Evolutionary conservation across 2,329 filamentous ascomycete species (phyloP), one percentile per base, ranked within the genome.

Genomic region (Aplosporella prunicola): DNA sequence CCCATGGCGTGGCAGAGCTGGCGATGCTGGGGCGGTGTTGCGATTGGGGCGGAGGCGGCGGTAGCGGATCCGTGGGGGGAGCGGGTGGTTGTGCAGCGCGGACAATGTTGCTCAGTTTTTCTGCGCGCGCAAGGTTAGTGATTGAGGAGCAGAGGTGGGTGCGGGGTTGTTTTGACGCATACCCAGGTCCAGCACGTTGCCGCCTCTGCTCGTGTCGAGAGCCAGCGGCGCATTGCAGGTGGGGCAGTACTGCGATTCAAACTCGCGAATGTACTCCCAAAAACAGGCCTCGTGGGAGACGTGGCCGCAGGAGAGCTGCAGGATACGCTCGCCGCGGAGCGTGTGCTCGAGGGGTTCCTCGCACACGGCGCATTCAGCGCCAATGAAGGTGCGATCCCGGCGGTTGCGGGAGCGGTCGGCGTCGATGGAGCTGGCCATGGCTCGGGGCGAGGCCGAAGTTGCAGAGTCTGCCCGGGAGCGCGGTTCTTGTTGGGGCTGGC

Each of bases 211-310:
- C 5, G 87, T 91, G 62, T 98, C 91, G 28, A 98, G 68, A 44
- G 88, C 86, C 35, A 98, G 66, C 14, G 91, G 87, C 46, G 88
- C 83, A 67, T 94, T 82, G 62, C 91, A 98, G 47, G 84, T 82
- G 18, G 91, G 91, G 62, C 91, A 98, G 53, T 86, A 88, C 53
- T 96, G 87, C 36, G 84, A 84, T 49, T 96, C 88, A 42, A 89
- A 83, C 55, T 95, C 89, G 53, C 85, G 83, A 51, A 98, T 93
- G 57, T 93, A 95, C 62, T 98, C 91, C 64, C 96, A 96, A 58
- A 98, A 96, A 63, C 91, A 98, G 23, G 89, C 91, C 61, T 96
- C 91, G 58, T 98, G 91, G 9, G 89, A 87, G 43, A 98, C 89
- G 62, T 98, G 91, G n/a, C 80, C 76, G 62, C 91, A 98, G 5